phyloP scores from a whole-genome alignment of 495 filamentous ascomycete species.

The Annulohypoxylon nitens region DNA sequence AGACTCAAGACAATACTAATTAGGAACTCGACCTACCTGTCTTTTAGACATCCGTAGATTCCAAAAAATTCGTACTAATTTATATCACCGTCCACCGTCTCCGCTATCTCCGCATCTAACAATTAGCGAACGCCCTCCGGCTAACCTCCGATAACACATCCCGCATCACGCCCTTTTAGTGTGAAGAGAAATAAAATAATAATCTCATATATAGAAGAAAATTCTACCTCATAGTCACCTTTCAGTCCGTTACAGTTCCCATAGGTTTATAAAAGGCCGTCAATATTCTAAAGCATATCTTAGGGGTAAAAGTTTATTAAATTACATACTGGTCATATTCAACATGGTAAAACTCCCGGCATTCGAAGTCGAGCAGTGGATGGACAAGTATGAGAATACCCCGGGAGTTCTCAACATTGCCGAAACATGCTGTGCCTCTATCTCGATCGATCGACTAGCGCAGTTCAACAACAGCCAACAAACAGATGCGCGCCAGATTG shows the following conservation, averaged over 20 bases:
- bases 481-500: constrained; percentile 26
- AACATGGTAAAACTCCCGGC: constrained; percentile 76
- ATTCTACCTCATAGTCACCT: not conserved
- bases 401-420: constrained; percentile 83
- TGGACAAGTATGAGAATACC: constrained; percentile 83
- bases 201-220: not conserved
- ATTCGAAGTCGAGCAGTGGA: constrained; percentile 93
- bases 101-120: constrained; percentile 19
- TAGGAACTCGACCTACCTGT: no score
- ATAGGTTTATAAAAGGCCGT: not conserved
- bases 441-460: constrained; percentile 80
- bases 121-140: not conserved
- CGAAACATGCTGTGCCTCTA: constrained; percentile 86
- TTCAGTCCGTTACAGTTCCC: not conserved
- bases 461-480: constrained; percentile 68
- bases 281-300: not conserved
- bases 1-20: no score
- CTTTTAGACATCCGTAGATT: no score
- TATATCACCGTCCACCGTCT: not conserved
- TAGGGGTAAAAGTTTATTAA: not conserved
- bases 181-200: not conserved
- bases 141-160: constrained; percentile 7
- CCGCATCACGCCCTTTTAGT: constrained; percentile 24
- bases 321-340: not conserved
- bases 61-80: no score